Percentiles rank a stretch among this genome's conserved stretches.
Conservation (phyloP, 2,329 filamentous ascomycete species). For the Albifimbria verrucaria region DNA sequence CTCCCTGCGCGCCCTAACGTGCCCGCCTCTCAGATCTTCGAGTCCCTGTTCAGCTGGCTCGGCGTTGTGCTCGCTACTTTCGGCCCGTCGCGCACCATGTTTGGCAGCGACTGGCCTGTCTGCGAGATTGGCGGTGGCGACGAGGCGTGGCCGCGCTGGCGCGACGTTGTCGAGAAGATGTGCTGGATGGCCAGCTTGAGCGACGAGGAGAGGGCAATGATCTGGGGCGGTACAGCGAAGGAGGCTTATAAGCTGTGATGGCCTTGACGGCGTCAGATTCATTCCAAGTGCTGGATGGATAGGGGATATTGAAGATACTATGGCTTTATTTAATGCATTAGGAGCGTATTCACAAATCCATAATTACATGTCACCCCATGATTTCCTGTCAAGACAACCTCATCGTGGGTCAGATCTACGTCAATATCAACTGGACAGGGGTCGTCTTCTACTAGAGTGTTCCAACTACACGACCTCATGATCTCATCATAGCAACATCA, state of each 20-base stretch:
- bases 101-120: conserved; percentile 91
- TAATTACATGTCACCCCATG: too few relatives aligned
- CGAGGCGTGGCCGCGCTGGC: conserved; percentile 74
- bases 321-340: too few relatives aligned
- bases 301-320: too few relatives aligned
- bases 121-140: conserved; percentile 62
- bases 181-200: conserved; percentile 60
- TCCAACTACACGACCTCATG: too few relatives aligned
- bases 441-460: too few relatives aligned
- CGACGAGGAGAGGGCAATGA: conserved; percentile 57
- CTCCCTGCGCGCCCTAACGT: conserved; percentile 41
- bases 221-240: conserved; percentile 72
- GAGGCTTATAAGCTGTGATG: conserved; percentile 61
- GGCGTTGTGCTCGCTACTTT: conserved; percentile 71
- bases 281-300: background rate
- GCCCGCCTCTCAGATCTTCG: conserved; percentile 53
- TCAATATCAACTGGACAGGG: too few relatives aligned
- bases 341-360: too few relatives aligned
- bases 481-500: too few relatives aligned
- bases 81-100: conserved; percentile 73
- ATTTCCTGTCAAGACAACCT: too few relatives aligned
- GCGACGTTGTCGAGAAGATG: conserved; percentile 63
- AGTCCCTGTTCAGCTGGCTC: conserved; percentile 66
- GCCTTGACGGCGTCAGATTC: background rate
- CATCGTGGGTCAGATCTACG: too few relatives aligned